These are phyloP conservation scores for Ochromonas danica DNA, from an alignment of 108 stramenopile species.

Conservation along the genomic window DNA sequence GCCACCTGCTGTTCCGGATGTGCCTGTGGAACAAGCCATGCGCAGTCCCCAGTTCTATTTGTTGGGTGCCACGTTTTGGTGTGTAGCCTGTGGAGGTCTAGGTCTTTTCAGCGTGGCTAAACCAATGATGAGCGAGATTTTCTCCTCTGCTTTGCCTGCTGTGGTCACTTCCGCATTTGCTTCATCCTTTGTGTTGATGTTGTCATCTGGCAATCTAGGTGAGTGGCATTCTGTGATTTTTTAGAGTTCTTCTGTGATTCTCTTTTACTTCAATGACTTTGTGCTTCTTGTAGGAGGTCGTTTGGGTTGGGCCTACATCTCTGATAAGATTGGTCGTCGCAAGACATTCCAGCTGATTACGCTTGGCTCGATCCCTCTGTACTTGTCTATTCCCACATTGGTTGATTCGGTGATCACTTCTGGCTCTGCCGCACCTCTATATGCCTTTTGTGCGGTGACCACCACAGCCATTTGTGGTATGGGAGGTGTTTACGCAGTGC, in stretches of 20 bases:
- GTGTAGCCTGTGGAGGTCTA: slow-evolving; percentile 68
- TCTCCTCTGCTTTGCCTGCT: slow-evolving; percentile 65
- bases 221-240: too few relatives aligned
- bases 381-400: slow-evolving; percentile 46
- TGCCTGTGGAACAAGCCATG: background rate
- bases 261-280: too few relatives aligned
- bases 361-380: slow-evolving; percentile 61
- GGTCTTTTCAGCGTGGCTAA: slow-evolving; percentile 72
- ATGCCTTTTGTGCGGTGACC: slow-evolving; percentile 63
- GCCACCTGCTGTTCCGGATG: background rate
- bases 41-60: slow-evolving; percentile 68
- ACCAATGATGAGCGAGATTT: slow-evolving; percentile 77
- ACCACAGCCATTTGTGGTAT: slow-evolving; percentile 69
- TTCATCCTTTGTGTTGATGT: slow-evolving; percentile 46
- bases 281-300: slow-evolving; percentile 53
- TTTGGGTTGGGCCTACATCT: slow-evolving; percentile 70
- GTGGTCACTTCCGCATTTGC: slow-evolving; percentile 61
- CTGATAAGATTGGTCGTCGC: slow-evolving; percentile 66
- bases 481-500: slow-evolving; percentile 67
- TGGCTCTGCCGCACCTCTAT: slow-evolving; percentile 59
- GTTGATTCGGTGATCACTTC: slow-evolving; percentile 40
- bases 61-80: slow-evolving; percentile 69
- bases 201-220: slow-evolving; percentile 67
- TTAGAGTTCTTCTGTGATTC: too few relatives aligned
- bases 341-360: slow-evolving; percentile 68